Conservation (phyloP, 495 filamentous ascomycete species). For the Chaetomidium leptoderma region DNA sequence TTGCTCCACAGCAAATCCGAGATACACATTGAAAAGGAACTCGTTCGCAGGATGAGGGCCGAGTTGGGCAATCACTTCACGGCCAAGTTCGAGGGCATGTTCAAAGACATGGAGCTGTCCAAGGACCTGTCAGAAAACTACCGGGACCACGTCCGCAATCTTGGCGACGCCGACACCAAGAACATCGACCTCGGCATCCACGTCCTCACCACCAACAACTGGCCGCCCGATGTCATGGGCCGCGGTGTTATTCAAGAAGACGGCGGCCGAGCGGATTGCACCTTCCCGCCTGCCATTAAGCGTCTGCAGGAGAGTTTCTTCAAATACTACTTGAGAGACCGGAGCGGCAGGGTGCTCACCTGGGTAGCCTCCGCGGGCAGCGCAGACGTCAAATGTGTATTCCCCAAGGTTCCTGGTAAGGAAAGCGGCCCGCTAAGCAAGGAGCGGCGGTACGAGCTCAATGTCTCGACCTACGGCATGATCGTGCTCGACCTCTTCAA, state of each 20-base stretch:
- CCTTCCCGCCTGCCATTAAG: constrained; percentile 73
- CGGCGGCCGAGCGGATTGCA: constrained; percentile 52
- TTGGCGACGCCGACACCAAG: constrained; percentile 62
- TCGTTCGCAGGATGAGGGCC: constrained; percentile 94
- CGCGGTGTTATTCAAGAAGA: constrained; percentile 38
- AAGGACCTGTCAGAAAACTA: constrained; percentile 78
- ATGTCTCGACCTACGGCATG: constrained; percentile 90
- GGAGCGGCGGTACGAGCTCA: constrained; percentile 79
- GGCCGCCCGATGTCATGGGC: constrained; percentile 85
- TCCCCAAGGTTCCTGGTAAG: constrained; percentile 61
- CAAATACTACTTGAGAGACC: constrained; percentile 81
- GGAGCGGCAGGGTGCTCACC: constrained; percentile 79
- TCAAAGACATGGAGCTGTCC: constrained; percentile 91
- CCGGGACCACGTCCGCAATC: constrained; percentile 58
- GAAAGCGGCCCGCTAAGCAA: constrained; percentile 59
- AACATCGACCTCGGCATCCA: constrained; percentile 75
- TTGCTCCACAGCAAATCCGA: constrained; percentile 81
- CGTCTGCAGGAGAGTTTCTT: constrained; percentile 79
- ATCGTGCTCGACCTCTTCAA: constrained; percentile 88
- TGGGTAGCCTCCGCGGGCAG: constrained; percentile 69
- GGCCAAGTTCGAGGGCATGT: constrained; percentile 90
- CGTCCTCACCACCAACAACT: constrained; percentile 87
- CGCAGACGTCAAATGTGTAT: constrained; percentile 78
- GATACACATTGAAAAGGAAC: constrained; percentile 84
- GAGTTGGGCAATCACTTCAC: constrained; percentile 95